Base-by-base conservation (phyloP, 345 rosid genomes). In the Clarkia xantiana region DNA sequence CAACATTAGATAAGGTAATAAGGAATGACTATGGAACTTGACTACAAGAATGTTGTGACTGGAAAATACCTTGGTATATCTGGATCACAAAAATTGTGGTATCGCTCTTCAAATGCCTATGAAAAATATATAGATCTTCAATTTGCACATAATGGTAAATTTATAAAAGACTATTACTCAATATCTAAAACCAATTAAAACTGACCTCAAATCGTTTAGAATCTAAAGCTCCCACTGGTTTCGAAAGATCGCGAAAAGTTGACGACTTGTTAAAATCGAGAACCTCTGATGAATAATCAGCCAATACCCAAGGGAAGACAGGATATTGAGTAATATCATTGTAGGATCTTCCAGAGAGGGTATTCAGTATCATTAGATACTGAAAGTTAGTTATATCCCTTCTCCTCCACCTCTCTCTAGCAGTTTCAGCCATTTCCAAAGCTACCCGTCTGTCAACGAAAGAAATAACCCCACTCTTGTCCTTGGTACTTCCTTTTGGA, bases 321-420 rank as follows among this genome's bases (percentile, higher is more conserved):
- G 95, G 97, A 76, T 90, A 90, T 59, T 90, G 97, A 10, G 88
- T 90, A 62, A 90, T 71, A 73, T 90, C 97, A 68, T 90, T 86
- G 67, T 85, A 90, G 29, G 97, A 85, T 74, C 97, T 77, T 70
- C 97, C 97, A 18, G 97, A 73, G 57, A 90, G 86, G 23, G 95
- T 85, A 64, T 85, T 90, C 56, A 90, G 82, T 68, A 79, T 77
- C 88, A 77, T 90, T 53, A 90, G 67, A 71, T 90, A 90, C 76
- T 90, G 94, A 57, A 90, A 90, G 74, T 80, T 90, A 19, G 95
- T 78, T 45, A 90, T 85, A 66, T 85, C 95, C 76, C 97, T 85
- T 67, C 84, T 79, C 66, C 79, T 83, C 97, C 97, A 90, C 39
- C 85, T 80, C 61, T 90, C 95, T 75, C 88, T 77, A 43, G 97